Evolutionary conservation across 345 rosid species (phyloP), one percentile per base, ranked within the genome.

Genomic region (Salix udensis): DNA sequence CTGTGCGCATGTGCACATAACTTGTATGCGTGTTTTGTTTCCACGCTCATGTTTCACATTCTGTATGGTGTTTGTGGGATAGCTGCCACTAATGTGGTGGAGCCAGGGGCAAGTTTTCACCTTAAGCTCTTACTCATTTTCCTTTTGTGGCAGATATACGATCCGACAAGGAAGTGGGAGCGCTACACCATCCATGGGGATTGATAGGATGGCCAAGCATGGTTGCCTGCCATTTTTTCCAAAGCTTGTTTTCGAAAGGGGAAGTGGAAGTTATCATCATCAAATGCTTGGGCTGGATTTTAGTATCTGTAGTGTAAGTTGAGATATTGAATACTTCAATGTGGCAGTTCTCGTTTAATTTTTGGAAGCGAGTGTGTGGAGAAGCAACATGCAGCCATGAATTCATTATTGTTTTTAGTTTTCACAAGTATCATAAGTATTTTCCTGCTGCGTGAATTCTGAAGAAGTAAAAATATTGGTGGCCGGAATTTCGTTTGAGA

Each of bases 161-260:
- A 94, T 68, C 95, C 97, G 30, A 78, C 97, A 1, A 90, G 77
- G 89, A 94, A 90, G 83, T 94, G 97, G 97, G 97, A 92, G 84
- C 95, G 97, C 4, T 94, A 92, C 85, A 94, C 98, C 67, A 91
- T 94, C 78, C 98, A 94, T 15, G 98, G 98, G 2, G 97, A 94
- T 77, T 94, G 79, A 92, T 68, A 31, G 53, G 6, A 21, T 48
- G 8, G 72, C 31, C 6, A 12, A 46, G 11, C 34, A 6, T 30
- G 24, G 61, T 1, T 6, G 30, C 11, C 24, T 42, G 19, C 55
- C 7, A 5, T n/a, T 48, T 18, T 34, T 39, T 73, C 11, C 5
- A 7, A 11, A 26, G 24, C 37, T 53, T 21, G 42, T 13, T 70
- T 28, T 15, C 6, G 26, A 7, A 9, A 68, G 46, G 16, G 16